phyloP scores from a whole-genome alignment of 805 yeast species.

The Henningerozyma blattae region DNA sequence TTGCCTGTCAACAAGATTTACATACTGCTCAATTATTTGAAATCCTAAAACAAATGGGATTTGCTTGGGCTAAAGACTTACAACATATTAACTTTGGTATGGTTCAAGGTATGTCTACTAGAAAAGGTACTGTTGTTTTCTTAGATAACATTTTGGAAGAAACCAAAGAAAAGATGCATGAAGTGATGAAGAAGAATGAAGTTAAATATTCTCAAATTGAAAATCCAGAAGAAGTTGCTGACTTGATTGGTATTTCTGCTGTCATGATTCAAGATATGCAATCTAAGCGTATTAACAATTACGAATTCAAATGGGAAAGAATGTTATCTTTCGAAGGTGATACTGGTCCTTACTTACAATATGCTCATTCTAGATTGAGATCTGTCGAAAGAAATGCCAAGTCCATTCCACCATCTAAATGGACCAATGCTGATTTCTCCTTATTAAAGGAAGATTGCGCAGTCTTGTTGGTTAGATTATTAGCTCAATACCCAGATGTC shows the following conservation, averaged over 20 bases:
- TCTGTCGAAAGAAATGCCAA: slow-evolving; percentile 81
- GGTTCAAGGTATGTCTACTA: slow-evolving; percentile 97
- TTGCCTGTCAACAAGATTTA: slow-evolving; percentile 93
- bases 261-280: slow-evolving; percentile 99
- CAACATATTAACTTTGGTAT: slow-evolving; percentile 90
- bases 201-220: slow-evolving; percentile 85
- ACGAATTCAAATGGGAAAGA: slow-evolving; percentile 95
- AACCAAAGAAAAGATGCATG: slow-evolving; percentile 88
- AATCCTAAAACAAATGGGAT: slow-evolving; percentile 81
- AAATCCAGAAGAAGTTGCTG: slow-evolving; percentile 91
- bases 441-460: slow-evolving; percentile 65
- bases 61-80: slow-evolving; percentile 71
- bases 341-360: slow-evolving; percentile 97
- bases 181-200: slow-evolving; percentile 88
- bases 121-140: slow-evolving; percentile 98
- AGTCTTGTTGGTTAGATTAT: slow-evolving; percentile 53
- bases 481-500: slow-evolving; percentile 87
- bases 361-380: slow-evolving; percentile 94
- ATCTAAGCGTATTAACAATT: slow-evolving; percentile 90
- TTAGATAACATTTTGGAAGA: slow-evolving; percentile 87
- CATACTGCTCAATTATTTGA: slow-evolving; percentile 91
- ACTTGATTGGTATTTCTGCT: slow-evolving; percentile 90
- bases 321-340: slow-evolving; percentile 98
- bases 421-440: slow-evolving; percentile 40
- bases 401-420: slow-evolving; percentile 32